phyloP scores from a whole-genome alignment of 2,329 filamentous ascomycete species.

The Pseudogymnoascus sp. region DNA sequence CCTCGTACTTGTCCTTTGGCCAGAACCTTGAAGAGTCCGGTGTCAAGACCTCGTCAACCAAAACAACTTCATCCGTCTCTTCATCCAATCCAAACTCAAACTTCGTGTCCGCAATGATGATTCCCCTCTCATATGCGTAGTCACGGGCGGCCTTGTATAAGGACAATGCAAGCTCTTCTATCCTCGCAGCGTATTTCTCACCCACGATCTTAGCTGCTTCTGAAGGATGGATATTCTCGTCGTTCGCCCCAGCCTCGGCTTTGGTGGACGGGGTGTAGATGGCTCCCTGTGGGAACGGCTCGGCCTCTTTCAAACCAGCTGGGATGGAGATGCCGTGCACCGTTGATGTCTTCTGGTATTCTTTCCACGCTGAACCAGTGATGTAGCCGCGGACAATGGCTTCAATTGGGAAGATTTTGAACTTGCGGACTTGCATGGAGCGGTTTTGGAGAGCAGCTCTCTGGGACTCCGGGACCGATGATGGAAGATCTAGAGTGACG shows the following conservation, averaged over 20 bases:
- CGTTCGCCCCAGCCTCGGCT: slow-evolving; percentile 58
- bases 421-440: slow-evolving; percentile 58
- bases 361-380: slow-evolving; percentile 64
- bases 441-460: slow-evolving; percentile 42
- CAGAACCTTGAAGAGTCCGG: slow-evolving; percentile 84
- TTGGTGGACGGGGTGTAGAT: slow-evolving; percentile 65
- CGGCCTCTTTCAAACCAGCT: slow-evolving; percentile 51
- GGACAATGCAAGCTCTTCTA: slow-evolving; percentile 51
- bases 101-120: slow-evolving; percentile 69
- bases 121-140: slow-evolving; percentile 51
- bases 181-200: slow-evolving; percentile 48
- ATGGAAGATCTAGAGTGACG: slow-evolving; percentile 50
- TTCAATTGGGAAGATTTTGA: slow-evolving; percentile 60
- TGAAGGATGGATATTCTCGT: slow-evolving; percentile 62
- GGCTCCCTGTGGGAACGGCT: slow-evolving; percentile 50
- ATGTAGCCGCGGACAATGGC: slow-evolving; percentile 68
- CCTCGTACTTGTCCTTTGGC: slow-evolving; percentile 63
- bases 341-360: slow-evolving; percentile 57
- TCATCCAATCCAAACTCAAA: slow-evolving; percentile 64
- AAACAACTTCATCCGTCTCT: slow-evolving; percentile 53
- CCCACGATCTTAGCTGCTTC: slow-evolving; percentile 44
- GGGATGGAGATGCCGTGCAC: slow-evolving; percentile 58
- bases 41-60: slow-evolving; percentile 68
- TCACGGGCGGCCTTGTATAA: slow-evolving; percentile 52
- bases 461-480: slow-evolving; percentile 36